Percentiles rank a stretch among this genome's conserved stretches.
Evolutionary conservation across 257 asterid genomes (phyloP).

Genomic region (Ilex aquifolium): DNA sequence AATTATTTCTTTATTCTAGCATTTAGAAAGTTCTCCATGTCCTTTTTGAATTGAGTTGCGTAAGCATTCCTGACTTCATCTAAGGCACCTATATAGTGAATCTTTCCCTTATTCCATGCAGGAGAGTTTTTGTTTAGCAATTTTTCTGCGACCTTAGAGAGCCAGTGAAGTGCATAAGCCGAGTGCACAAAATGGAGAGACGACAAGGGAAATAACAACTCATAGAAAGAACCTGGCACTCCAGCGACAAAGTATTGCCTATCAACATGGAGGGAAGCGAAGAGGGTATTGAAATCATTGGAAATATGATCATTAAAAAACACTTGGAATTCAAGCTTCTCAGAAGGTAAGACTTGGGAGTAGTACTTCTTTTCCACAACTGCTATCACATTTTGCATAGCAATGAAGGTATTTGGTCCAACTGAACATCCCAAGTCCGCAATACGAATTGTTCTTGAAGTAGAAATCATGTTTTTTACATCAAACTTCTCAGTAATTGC

Average conservation of each 20-base stretch:
- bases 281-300: constrained; percentile 22
- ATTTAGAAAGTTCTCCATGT: constrained; percentile 6
- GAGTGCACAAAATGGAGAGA: constrained; percentile 5
- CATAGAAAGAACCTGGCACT: constrained; percentile 17
- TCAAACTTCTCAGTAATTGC: constrained; percentile 3
- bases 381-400: constrained; percentile 8
- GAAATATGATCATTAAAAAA: constrained; percentile 15
- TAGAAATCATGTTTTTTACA: not conserved
- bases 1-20: constrained; percentile 20
- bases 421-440: no score
- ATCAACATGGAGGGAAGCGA: not conserved
- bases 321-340: constrained; percentile 17
- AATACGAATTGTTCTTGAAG: not conserved
- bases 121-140: constrained; percentile 8
- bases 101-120: constrained; percentile 11
- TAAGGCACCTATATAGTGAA: constrained; percentile 2
- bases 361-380: no score
- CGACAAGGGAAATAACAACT: constrained; percentile 8
- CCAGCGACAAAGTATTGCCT: constrained; percentile 2
- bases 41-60: constrained; percentile 12
- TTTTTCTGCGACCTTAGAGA: constrained; percentile 15
- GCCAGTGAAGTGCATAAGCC: constrained; percentile 17
- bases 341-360: no score
- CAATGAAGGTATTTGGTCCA: constrained; percentile 18
- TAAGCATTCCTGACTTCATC: constrained; percentile 8